phyloP scores from a whole-genome alignment of 2,329 filamentous ascomycete species.

The Xylariaceae sp. region DNA sequence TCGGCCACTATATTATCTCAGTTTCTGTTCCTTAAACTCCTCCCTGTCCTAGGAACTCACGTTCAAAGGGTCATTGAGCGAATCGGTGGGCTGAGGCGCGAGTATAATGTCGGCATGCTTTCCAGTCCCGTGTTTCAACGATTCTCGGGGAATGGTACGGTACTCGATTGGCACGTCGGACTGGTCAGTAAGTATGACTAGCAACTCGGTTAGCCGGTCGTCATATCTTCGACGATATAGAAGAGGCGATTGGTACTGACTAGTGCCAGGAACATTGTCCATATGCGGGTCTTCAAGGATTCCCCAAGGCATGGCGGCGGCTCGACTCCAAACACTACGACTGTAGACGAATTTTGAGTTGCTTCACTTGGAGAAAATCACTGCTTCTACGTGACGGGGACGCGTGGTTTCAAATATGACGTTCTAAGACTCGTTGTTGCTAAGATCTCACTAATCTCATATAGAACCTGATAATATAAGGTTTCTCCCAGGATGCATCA shows the following conservation, averaged over 20 bases:
- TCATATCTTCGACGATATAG: background rate
- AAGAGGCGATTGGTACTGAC: constrained; percentile 40
- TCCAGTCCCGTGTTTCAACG: constrained; percentile 44
- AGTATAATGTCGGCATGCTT: constrained; percentile 41
- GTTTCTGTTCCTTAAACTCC: background rate
- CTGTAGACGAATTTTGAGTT: background rate
- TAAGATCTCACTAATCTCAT: background rate
- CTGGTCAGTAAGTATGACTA: constrained; percentile 50
- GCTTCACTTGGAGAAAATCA: background rate
- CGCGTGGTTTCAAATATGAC: background rate
- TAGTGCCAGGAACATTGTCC: constrained; percentile 52
- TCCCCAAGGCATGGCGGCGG: constrained; percentile 48
- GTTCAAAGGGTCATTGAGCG: constrained; percentile 53
- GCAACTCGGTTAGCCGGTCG: constrained; percentile 17
- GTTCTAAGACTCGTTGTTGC: background rate
- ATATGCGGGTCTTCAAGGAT: constrained; percentile 49
- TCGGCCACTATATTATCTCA: constrained; percentile 39
- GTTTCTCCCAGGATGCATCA: background rate
- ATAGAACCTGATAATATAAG: background rate
- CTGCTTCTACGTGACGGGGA: background rate
- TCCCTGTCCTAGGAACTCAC: constrained; percentile 31
- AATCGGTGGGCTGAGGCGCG: constrained; percentile 50
- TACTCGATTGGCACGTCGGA: constrained; percentile 50
- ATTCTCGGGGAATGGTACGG: constrained; percentile 43
- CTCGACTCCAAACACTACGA: background rate